Conservation (phyloP, 2,329 filamentous ascomycete genomes). For the Colletotrichum sp. region DNA sequence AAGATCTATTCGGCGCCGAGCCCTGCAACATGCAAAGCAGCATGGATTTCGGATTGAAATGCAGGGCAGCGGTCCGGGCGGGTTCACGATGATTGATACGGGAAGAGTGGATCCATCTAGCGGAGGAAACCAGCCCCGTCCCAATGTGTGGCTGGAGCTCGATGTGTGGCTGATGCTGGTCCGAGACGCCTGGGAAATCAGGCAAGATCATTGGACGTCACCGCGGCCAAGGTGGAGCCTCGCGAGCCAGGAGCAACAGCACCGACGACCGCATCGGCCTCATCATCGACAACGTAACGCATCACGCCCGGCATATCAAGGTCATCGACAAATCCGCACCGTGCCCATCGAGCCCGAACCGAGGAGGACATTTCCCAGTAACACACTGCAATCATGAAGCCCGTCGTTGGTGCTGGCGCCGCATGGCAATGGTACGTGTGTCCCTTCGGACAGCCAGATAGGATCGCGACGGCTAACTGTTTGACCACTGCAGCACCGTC, state of each 20-base stretch:
- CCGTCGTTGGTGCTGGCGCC: slow-evolving; percentile 87
- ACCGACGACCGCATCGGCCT: slow-evolving; percentile 2
- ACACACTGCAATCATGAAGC: slow-evolving; percentile 76
- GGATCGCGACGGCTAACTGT: neutral
- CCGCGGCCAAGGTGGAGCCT: slow-evolving; percentile 2
- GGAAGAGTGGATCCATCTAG: neutral
- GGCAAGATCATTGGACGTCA: slow-evolving; percentile 19
- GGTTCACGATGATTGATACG: neutral
- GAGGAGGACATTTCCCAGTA: neutral
- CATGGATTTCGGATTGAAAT: too few species aligned
- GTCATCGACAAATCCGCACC: slow-evolving; percentile 12
- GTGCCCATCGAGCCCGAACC: neutral
- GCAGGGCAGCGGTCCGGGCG: neutral
- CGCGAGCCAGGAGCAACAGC: slow-evolving; percentile 4
- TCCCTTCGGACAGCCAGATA: neutral
- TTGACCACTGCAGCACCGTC: slow-evolving; percentile 66
- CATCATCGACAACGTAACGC: neutral
- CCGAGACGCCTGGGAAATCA: neutral
- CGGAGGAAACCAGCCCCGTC: neutral
- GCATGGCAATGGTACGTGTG: slow-evolving; percentile 88
- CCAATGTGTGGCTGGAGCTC: neutral
- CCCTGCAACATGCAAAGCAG: neutral
- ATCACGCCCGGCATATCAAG: neutral
- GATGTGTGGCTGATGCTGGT: neutral
- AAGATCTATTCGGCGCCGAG: neutral